phyloP scores from a whole-genome alignment of 345 rosid species.

The Moricandia moricandioides region DNA sequence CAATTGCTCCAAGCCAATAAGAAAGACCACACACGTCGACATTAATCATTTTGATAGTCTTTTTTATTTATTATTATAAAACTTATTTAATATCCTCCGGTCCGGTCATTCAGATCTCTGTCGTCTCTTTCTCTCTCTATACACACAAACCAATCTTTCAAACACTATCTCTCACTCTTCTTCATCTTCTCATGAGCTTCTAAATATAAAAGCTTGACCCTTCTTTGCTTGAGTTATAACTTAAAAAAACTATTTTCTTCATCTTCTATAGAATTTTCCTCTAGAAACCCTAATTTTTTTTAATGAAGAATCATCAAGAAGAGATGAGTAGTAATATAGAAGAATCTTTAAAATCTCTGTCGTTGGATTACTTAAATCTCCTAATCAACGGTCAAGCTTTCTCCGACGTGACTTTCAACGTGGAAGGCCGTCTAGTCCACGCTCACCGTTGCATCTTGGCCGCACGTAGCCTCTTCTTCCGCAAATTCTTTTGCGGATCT shows the following conservation, averaged over 20 bases:
- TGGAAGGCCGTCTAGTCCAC: conserved; percentile 90
- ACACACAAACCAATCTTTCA: conserved; percentile 20
- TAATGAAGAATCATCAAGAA: conserved; percentile 3
- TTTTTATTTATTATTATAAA: conserved; percentile 2
- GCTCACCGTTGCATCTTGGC: conserved; percentile 97
- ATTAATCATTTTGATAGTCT: conserved; percentile 22
- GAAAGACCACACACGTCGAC: conserved; percentile 23
- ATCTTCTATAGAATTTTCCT: not conserved
- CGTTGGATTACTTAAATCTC: conserved; percentile 84
- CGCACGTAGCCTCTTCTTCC: conserved; percentile 85
- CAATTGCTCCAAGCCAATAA: conserved; percentile 23
- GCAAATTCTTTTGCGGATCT: conserved; percentile 91
- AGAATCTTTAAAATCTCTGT: conserved; percentile 54
- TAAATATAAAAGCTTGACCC: conserved; percentile 14
- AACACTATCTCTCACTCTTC: conserved; percentile 27
- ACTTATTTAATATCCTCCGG: conserved; percentile 62
- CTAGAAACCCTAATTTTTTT: conserved; percentile 18
- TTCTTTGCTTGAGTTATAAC: not conserved
- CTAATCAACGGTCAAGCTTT: conserved; percentile 97
- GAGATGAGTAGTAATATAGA: conserved; percentile 48
- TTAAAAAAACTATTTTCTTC: not conserved
- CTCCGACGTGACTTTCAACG: conserved; percentile 97
- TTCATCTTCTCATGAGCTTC: conserved; percentile 24
- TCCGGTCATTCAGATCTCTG: conserved; percentile 69
- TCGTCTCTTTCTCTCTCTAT: conserved; percentile 39